A percentile compares a stretch with the other conserved stretches of the same genome.
Evolutionary conservation across 1,139 yeast species (phyloP).

Genomic region (Martiniozyma asiatica): DNA sequence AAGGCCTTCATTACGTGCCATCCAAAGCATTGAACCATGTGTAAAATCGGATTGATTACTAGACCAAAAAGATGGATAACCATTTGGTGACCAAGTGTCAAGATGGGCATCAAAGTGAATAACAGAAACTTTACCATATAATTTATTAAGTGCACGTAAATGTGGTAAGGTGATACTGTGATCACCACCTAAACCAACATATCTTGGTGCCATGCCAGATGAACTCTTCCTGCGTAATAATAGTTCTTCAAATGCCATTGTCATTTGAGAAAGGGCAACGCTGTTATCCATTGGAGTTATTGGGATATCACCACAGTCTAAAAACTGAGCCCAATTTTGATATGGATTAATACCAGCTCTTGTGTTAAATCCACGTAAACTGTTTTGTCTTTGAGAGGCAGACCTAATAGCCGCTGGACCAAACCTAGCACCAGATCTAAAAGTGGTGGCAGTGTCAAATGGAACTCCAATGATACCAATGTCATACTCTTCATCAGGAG

Average conservation of each 20-base stretch:
- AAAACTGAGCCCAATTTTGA: slow-evolving; percentile 49
- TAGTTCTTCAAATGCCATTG: slow-evolving; percentile 51
- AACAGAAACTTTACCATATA: slow-evolving; percentile 54
- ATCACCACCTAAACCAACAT: slow-evolving; percentile 67
- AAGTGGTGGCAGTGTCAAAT: slow-evolving; percentile 65
- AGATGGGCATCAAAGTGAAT: slow-evolving; percentile 73
- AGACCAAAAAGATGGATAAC: slow-evolving; percentile 59
- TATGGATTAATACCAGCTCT: slow-evolving; percentile 60
- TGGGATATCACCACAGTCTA: slow-evolving; percentile 79
- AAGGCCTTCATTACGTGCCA: slow-evolving; percentile 58
- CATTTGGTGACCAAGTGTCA: slow-evolving; percentile 69
- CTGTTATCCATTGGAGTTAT: slow-evolving; percentile 66
- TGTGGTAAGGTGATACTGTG: slow-evolving; percentile 66
- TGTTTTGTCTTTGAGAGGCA: slow-evolving; percentile 63
- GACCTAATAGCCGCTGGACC: slow-evolving; percentile 68
- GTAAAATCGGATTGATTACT: slow-evolving; percentile 52
- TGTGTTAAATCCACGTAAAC: slow-evolving; percentile 55
- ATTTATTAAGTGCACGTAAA: slow-evolving; percentile 44
- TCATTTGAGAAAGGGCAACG: slow-evolving; percentile 63
- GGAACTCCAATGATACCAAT: slow-evolving; percentile 67
- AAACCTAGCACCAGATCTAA: slow-evolving; percentile 67
- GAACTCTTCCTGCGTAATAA: slow-evolving; percentile 23
- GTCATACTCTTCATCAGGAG: slow-evolving; percentile 39
- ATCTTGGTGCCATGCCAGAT: slow-evolving; percentile 31
- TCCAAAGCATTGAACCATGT: slow-evolving; percentile 78